Evolutionary conservation across 805 yeast species (phyloP).

Genomic region (Saturnispora saitoi): DNA sequence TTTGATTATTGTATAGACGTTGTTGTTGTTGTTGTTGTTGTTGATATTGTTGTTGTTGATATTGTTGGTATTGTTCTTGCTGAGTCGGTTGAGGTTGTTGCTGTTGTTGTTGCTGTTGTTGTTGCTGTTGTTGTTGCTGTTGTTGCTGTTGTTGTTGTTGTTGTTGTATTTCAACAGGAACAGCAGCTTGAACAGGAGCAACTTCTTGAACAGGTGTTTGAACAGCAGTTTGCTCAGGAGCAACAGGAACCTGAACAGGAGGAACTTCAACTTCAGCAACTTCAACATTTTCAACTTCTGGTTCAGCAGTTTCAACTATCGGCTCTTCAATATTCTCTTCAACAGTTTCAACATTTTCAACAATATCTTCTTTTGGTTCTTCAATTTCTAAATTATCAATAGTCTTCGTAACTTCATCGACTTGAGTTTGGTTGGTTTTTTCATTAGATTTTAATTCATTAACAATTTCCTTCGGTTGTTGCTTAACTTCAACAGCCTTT

Average conservation of each 20-base stretch:
- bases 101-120: conserved; percentile 11
- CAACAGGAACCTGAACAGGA: conserved; percentile 6
- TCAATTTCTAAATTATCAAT: conserved; percentile 6
- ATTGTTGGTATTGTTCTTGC: conserved; percentile 28
- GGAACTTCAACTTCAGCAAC: conserved; percentile 16
- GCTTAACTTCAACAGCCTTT: conserved; percentile 3
- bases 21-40: conserved; percentile 6
- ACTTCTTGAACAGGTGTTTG: conserved; percentile 21
- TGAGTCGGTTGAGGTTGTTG: conserved; percentile 18
- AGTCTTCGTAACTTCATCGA: conserved; percentile 4
- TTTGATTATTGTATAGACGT: conserved; percentile 6
- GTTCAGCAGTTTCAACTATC: conserved; percentile 11
- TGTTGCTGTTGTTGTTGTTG: background rate
- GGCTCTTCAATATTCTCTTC: conserved; percentile 9
- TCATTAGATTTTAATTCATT: conserved; percentile 4
- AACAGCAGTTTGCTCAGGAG: conserved; percentile 21
- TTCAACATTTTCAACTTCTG: conserved; percentile 32
- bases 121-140: conserved; percentile 8
- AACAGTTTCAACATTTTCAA: background rate
- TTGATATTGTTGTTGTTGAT: conserved; percentile 13
- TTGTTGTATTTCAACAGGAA: conserved; percentile 8
- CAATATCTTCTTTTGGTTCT: conserved; percentile 8
- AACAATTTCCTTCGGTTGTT: conserved; percentile 13
- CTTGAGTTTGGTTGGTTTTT: background rate
- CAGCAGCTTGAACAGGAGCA: conserved; percentile 5